Percentiles rank a stretch among this genome's conserved stretches.
These are phyloP conservation scores for Peronospora tabacina DNA, from an alignment of 352 stramenopile species.

Conservation along the genomic window DNA sequence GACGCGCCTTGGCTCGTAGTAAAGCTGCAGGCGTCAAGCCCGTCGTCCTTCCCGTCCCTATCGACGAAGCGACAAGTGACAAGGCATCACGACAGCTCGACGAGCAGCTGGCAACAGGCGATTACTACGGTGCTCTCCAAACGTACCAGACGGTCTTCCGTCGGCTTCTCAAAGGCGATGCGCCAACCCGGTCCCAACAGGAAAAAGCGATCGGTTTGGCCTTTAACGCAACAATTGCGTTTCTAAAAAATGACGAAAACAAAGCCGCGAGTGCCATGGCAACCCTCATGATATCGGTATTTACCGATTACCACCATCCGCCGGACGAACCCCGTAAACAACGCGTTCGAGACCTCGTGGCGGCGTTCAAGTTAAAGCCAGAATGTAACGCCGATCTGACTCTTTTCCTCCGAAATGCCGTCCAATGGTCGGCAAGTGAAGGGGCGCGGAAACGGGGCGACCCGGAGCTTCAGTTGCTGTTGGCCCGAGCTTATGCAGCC, in stretches of 20 bases:
- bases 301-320: conserved; percentile 53
- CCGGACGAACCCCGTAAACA: conserved; percentile 70
- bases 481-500: conserved; percentile 44
- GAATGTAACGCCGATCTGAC: conserved; percentile 63
- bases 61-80: conserved; percentile 48
- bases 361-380: conserved; percentile 51
- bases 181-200: conserved; percentile 41
- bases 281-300: conserved; percentile 70
- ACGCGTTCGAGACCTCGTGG: conserved; percentile 54
- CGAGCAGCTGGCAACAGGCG: conserved; percentile 54
- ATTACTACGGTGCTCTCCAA: conserved; percentile 84
- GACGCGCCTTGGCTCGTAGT: conserved; percentile 54
- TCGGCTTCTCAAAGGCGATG: conserved; percentile 73
- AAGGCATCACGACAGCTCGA: conserved; percentile 77
- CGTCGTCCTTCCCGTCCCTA: conserved; percentile 12
- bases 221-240: conserved; percentile 51
- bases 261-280: conserved; percentile 75
- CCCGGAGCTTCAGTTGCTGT: conserved; percentile 63
- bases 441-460: conserved; percentile 69
- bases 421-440: conserved; percentile 74
- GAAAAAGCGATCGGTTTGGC: conserved; percentile 56
- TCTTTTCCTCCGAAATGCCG: conserved; percentile 65
- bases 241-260: conserved; percentile 67
- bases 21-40: conserved; percentile 49
- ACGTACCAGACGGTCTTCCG: conserved; percentile 90